Evolutionary conservation across 371 early-diverging fungal genomes (phyloP).

Genomic region (Mortierella sp.): DNA sequence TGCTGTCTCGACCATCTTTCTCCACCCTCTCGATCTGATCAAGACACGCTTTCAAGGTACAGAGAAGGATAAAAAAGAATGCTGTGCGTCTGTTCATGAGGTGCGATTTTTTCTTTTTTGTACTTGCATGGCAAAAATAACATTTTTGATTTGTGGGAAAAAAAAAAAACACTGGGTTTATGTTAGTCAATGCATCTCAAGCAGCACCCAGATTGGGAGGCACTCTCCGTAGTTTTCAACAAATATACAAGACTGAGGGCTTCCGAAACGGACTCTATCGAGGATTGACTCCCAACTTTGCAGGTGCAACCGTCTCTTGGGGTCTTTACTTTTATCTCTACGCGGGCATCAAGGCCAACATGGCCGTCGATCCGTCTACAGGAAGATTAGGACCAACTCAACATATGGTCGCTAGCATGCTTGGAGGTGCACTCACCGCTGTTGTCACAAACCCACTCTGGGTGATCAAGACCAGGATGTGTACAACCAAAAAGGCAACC

Average conservation of each 20-base stretch:
- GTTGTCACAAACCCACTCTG: slow-evolving; percentile 92
- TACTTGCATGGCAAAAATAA: not conserved
- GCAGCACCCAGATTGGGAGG: slow-evolving; percentile 70
- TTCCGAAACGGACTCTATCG: slow-evolving; percentile 84
- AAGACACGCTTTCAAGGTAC: slow-evolving; percentile 93
- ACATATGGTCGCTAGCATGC: slow-evolving; percentile 75
- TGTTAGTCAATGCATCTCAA: slow-evolving; percentile 65
- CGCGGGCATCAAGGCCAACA: slow-evolving; percentile 59
- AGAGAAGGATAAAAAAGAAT: slow-evolving; percentile 1
- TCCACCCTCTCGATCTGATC: slow-evolving; percentile 94
- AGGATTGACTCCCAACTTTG: slow-evolving; percentile 90
- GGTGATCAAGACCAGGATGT: slow-evolving; percentile 96
- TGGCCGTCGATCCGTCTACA: slow-evolving; percentile 70
- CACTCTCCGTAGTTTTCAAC: slow-evolving; percentile 71
- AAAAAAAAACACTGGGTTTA: too few relatives aligned
- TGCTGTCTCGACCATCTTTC: slow-evolving; percentile 78
- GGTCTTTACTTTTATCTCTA: slow-evolving; percentile 96
- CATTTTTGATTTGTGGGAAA: too few relatives aligned
- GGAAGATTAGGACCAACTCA: slow-evolving; percentile 73
- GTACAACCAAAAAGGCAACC: slow-evolving; percentile 70
- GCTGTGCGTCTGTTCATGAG: not conserved
- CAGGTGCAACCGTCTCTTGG: slow-evolving; percentile 94
- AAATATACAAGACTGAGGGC: slow-evolving; percentile 68
- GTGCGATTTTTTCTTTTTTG: not conserved
- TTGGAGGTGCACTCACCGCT: slow-evolving; percentile 81